A percentile compares a stretch with the other conserved stretches of the same genome.
Conservation (phyloP, 2,329 filamentous ascomycete species). For the Colletotrichum godetiae region DNA sequence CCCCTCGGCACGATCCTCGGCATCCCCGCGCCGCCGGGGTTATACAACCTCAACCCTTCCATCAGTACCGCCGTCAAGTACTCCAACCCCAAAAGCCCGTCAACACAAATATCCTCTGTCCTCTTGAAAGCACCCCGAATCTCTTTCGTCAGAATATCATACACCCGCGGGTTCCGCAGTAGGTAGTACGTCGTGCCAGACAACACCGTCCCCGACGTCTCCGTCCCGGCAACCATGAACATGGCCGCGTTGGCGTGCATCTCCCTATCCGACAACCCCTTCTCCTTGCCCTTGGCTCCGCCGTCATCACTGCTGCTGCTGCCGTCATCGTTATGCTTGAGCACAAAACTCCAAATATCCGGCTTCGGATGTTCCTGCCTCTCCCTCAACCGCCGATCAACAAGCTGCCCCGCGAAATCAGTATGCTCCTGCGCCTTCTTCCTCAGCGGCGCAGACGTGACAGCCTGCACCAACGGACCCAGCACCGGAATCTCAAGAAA, state of each 20-base stretch:
- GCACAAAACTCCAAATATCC: slow-evolving; percentile 32
- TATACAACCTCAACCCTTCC: slow-evolving; percentile 51
- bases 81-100: slow-evolving; percentile 41
- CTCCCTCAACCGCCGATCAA: slow-evolving; percentile 16
- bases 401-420: slow-evolving; percentile 17
- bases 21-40: slow-evolving; percentile 40
- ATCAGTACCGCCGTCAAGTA: slow-evolving; percentile 55
- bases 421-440: slow-evolving; percentile 28
- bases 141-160: slow-evolving; percentile 49
- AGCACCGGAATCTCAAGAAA: slow-evolving; percentile 27
- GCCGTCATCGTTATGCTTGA: neutral
- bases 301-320: too few relatives aligned
- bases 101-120: slow-evolving; percentile 52
- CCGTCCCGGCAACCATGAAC: slow-evolving; percentile 52
- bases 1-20: slow-evolving; percentile 44
- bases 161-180: slow-evolving; percentile 41
- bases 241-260: slow-evolving; percentile 36
- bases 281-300: neutral
- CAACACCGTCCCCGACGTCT: slow-evolving; percentile 58
- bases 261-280: neutral
- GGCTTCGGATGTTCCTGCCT: slow-evolving; percentile 17
- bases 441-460: slow-evolving; percentile 19
- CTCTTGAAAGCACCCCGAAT: slow-evolving; percentile 49
- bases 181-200: slow-evolving; percentile 55
- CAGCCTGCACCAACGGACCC: slow-evolving; percentile 16